Evolutionary conservation across 345 rosid species (phyloP), one percentile per base, ranked within the genome.

Genomic region (Alliaria petiolata): DNA sequence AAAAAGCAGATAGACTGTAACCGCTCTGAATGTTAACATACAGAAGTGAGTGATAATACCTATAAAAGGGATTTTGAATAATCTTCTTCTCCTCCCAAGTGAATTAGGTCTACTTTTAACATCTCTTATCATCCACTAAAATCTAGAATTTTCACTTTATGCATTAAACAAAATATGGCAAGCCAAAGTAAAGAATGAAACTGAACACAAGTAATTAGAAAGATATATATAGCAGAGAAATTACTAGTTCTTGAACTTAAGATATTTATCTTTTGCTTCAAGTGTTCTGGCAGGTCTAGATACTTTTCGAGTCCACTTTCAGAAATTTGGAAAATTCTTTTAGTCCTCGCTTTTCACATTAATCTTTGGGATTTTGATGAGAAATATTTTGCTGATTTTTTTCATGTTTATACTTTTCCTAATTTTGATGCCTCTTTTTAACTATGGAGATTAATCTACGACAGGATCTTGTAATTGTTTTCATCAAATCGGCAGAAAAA

Each of bases 1-100:
- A 54, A 43, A 63, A 26, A n/a, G 26, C 50, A 47, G n/a, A 67
- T 50, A 49, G 55, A 66, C 1, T 66, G 78, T 74, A 58, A 74
- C 78, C 72, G 20, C 49, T 38, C 35, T 59, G 53, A 66, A 50
- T 58, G 44, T 6, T 66, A 49, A 62, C 38, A 20, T 67, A 67
- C 56, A 33, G 36, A 74, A 66, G 78, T 54, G 78, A 59, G 62
- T 67, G 73, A 67, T 67, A 25, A 67, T 67, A 25, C 55, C 55
- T 51, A 59, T 59, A 0, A 49, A 74, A 49, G 20, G 45, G 2
- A 46, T 72, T 74, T 63, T 63, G 54, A 72, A 72, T 53, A 10
- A 22, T 62, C 25, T 28, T 49, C 49, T 39, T 58, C 64, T 26
- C 1, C 4, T 6, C 36, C 15, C 16, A 42, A 40, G 19, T 67